Base-by-base conservation (phyloP, 345 rosid genomes). In the Camelina hispida region DNA sequence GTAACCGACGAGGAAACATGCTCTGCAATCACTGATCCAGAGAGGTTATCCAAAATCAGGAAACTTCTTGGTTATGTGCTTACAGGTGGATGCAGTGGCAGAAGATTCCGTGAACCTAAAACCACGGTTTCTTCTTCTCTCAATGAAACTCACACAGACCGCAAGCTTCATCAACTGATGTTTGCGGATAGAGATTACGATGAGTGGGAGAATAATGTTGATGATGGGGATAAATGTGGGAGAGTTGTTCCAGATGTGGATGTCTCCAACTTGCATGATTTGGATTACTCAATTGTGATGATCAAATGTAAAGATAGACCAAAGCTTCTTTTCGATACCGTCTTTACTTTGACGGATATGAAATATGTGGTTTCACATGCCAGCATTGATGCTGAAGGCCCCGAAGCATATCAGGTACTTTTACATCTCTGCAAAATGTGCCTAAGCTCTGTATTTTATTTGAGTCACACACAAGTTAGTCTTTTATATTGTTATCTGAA, bases 151-250 rank as follows among this genome's bases (percentile, higher is more conserved):
- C 85, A 86, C 78, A 83, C 84, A 0, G 96, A 91, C 9, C 85
- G 98, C 73, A 85, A 97, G 86, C 93, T 94, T 79, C 98, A 94
- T 81, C 98, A 94, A 59, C 66, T 94, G 95, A 88, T 94, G 97
- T 87, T 90, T 83, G 97, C 91, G 1, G 96, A 86, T 71, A 84
- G 98, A 80, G 98, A 94, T 74, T 94, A 90, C 10, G 92, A 88
- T 6, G 85, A 90, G 43, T 71, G 66, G 9, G 86, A 78, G 52
- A 83, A 78, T 32, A 83, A 82, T 23, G 78, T 43, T 40, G 85
- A 76, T 60, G 69, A 76, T 28, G 22, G 66, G 66, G 68, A 80
- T 65, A 15, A 68, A 71, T 83, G 73, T 79, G 68, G 82, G 54
- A 15, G 78, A 71, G 88, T 84, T 44, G 80, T 85, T 62, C 97